A percentile compares a stretch with the other conserved stretches of the same genome.
phyloP scores from a whole-genome alignment of 2,329 filamentous ascomycete genomes.

The Diaporthe sp. region DNA sequence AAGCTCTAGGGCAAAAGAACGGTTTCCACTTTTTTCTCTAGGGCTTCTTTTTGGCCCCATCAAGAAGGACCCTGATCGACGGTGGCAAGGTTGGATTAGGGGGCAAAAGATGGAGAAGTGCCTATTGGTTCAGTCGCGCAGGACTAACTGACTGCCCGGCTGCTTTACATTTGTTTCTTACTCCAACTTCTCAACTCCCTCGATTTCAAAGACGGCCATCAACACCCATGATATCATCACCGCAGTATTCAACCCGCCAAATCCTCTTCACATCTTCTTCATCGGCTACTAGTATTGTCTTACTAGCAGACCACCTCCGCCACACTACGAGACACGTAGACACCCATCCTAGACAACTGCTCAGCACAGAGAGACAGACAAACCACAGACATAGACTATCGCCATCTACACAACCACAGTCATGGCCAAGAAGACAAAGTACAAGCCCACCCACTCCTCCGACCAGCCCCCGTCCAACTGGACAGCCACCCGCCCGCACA shows the following conservation, averaged over 20 bases:
- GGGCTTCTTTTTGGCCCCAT: neutral
- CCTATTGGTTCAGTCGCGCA: neutral
- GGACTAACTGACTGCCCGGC: too few relatives aligned
- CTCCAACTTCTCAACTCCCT: neutral
- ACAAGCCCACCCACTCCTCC: conserved; percentile 35
- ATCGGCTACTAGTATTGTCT: too few relatives aligned
- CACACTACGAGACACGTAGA: too few relatives aligned
- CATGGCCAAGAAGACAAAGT: conserved; percentile 40
- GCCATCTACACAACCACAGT: neutral
- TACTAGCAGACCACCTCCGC: too few relatives aligned
- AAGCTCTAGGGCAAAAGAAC: neutral
- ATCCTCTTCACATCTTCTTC: too few relatives aligned
- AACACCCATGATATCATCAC: too few relatives aligned
- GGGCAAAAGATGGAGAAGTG: neutral
- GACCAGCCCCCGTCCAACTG: conserved; percentile 29
- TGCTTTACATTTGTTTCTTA: too few relatives aligned
- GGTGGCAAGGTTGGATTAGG: neutral
- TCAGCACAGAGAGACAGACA: neutral
- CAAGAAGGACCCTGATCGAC: neutral
- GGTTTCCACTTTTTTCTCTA: neutral
- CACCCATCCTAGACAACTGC: too few relatives aligned
- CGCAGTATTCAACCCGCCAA: too few relatives aligned
- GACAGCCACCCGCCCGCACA: conserved; percentile 31
- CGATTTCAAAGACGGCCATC: too few relatives aligned
- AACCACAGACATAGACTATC: neutral